Percentiles rank a stretch among this genome's conserved stretches.
Evolutionary conservation across 2,329 filamentous ascomycete species (phyloP).

Genomic region (Epichloe glyceriae): DNA sequence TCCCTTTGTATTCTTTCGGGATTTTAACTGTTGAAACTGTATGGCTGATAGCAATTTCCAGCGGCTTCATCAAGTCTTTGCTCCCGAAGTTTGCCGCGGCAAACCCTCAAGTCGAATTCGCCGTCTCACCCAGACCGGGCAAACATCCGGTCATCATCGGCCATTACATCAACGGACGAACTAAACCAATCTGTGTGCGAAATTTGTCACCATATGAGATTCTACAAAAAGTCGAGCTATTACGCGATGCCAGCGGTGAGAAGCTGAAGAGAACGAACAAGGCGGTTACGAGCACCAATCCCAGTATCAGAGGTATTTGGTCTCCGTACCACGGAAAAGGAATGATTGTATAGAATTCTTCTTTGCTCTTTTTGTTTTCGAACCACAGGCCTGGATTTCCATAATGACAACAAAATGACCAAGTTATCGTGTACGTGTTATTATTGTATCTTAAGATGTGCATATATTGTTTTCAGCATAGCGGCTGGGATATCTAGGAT

Average conservation of each 20-base stretch:
- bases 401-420: conserved; percentile 1
- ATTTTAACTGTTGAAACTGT: neutral
- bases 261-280: conserved; percentile 53
- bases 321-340: conserved; percentile 54
- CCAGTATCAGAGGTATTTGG: conserved; percentile 58
- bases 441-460: conserved; percentile 15
- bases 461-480: conserved; percentile 12
- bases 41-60: conserved; percentile 21
- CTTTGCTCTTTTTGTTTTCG: neutral
- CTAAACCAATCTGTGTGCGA: conserved; percentile 77
- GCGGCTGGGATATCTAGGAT: conserved; percentile 14
- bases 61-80: conserved; percentile 66
- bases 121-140: conserved; percentile 76
- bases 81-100: conserved; percentile 65
- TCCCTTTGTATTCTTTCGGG: too few relatives aligned
- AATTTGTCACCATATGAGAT: conserved; percentile 76
- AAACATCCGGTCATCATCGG: conserved; percentile 83
- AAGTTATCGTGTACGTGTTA: conserved; percentile 14
- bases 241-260: conserved; percentile 64
- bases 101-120: conserved; percentile 85
- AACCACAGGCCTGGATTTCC: neutral
- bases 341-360: conserved; percentile 32
- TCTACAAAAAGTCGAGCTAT: conserved; percentile 60
- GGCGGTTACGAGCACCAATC: conserved; percentile 49
- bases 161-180: conserved; percentile 81